Conservation (phyloP, 371 early-diverging fungal genomes). For the Sporodiniella umbellata region DNA sequence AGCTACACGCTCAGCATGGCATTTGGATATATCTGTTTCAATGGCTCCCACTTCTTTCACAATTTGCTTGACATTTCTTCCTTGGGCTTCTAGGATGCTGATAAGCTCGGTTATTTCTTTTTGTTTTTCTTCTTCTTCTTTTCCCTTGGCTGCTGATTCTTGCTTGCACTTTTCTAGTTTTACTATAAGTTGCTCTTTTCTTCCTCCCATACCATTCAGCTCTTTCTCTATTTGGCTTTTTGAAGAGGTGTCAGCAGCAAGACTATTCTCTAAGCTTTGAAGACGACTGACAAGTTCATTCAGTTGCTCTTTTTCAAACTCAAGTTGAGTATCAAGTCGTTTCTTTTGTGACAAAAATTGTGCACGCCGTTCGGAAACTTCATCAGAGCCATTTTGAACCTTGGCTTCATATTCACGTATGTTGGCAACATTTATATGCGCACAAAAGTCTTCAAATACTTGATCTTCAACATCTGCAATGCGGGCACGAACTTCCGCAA, state of each 20-base stretch:
- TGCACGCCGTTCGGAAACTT: conserved; percentile 67
- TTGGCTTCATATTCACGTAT: conserved; percentile 84
- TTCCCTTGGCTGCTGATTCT: conserved; percentile 43
- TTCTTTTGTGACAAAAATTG: conserved; percentile 75
- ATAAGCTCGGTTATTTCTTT: conserved; percentile 58
- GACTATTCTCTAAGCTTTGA: conserved; percentile 36
- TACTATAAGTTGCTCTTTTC: conserved; percentile 34
- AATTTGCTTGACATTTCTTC: conserved; percentile 64
- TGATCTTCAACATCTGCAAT: conserved; percentile 69
- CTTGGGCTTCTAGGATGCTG: conserved; percentile 55
- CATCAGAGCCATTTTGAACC: conserved; percentile 66
- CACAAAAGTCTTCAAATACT: conserved; percentile 80
- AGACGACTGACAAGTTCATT: conserved; percentile 65
- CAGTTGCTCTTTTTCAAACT: conserved; percentile 76
- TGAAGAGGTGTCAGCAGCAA: conserved; percentile 27
- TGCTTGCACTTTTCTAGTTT: conserved; percentile 20
- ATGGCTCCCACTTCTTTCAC: conserved; percentile 60
- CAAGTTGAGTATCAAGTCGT: conserved; percentile 69
- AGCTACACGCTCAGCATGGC: conserved; percentile 70
- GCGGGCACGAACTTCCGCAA: conserved; percentile 36
- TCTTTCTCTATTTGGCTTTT: conserved; percentile 35
- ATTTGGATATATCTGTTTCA: conserved; percentile 75
- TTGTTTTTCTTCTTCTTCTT: conserved; percentile 47
- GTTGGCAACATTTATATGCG: conserved; percentile 59
- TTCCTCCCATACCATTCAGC: conserved; percentile 33